Base-by-base conservation (phyloP, 805 yeast genomes). In the Wickerhamomyces mucosus region DNA sequence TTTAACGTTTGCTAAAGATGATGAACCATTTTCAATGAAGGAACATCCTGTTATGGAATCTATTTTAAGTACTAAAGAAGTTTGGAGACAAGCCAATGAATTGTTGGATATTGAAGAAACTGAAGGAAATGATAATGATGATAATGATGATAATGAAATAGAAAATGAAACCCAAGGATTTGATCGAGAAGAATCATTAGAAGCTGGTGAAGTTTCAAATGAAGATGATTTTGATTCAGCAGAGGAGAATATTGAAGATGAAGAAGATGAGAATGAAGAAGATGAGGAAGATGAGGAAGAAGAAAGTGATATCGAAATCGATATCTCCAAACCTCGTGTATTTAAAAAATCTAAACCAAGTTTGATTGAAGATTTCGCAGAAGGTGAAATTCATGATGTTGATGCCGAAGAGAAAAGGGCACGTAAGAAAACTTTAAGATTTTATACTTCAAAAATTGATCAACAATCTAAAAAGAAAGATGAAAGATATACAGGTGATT, bases 381-480 rank as follows among this genome's bases (percentile, higher is more conserved):
- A 85, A 48, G 64, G 75, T 18, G 74, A 68, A 21, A 68, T 82
- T 27, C 94, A 82, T 31, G 92, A 75, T 18, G 76, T 85, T 29
- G 97, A 92, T 56, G 67, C 70, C 27, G 94, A 84, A 49, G 97
- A 86, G 36, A 89, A 88, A 61, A 72, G 69, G 37, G 71, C 76
- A 15, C 75, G 94, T 46, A 81, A 78, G 63, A 74, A 73, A 51
- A 70, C 94, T 3, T 71, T 92, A 47, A 77, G 97, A 38, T 92
- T 92, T 75, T 92, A 92, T 67, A 92, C 98, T 2, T 83, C 97
- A 36, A 88, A 89, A 58, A 88, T 92, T 56, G 96, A 86, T 55
- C 94, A 88, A 59, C 78, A 78, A 32, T 76, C 69, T 18, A 65
- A 66, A 43, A 79, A 78, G 55, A 70, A 71, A 38, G 62, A 59